Evolutionary conservation across 768 basidiomycete species (phyloP).

Genomic region (Tephrocybe rancida): DNA sequence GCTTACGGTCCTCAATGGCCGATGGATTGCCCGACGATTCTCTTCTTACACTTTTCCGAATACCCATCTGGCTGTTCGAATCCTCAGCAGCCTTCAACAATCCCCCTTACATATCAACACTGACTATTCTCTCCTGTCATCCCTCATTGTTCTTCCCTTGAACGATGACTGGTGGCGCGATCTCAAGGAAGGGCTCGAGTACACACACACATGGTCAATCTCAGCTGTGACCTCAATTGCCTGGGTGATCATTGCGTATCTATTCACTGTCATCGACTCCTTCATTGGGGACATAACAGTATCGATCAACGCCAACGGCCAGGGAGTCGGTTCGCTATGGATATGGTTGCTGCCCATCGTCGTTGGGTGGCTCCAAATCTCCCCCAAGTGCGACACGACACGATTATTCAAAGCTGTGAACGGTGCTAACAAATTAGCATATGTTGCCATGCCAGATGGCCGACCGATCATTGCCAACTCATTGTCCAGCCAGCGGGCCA

Average conservation of each 20-base stretch:
- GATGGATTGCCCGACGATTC: constrained; percentile 40
- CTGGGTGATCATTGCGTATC: constrained; percentile 48
- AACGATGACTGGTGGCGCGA: constrained; percentile 46
- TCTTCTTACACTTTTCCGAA: constrained; percentile 31
- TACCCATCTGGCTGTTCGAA: constrained; percentile 27
- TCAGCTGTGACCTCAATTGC: constrained; percentile 39
- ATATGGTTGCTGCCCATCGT: constrained; percentile 47
- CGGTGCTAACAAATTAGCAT: constrained; percentile 31
- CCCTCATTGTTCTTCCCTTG: constrained; percentile 41
- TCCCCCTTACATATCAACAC: constrained; percentile 35
- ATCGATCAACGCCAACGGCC: constrained; percentile 33
- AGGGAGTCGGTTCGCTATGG: constrained; percentile 44
- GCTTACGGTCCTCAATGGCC: constrained; percentile 43
- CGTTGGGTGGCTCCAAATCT: constrained; percentile 39
- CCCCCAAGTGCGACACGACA: not conserved
- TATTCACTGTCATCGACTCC: constrained; percentile 38
- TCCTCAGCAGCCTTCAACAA: constrained; percentile 44
- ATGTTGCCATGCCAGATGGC: constrained; percentile 21
- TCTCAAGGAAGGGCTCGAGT: constrained; percentile 32
- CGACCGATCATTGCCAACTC: not conserved
- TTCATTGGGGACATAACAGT: constrained; percentile 25
- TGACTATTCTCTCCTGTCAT: constrained; percentile 31
- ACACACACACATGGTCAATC: constrained; percentile 38
- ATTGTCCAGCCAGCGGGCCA: constrained; percentile 18
- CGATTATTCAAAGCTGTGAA: not conserved